phyloP scores from a whole-genome alignment of 2,329 filamentous ascomycete genomes.

The Colletotrichum tofieldiae region DNA sequence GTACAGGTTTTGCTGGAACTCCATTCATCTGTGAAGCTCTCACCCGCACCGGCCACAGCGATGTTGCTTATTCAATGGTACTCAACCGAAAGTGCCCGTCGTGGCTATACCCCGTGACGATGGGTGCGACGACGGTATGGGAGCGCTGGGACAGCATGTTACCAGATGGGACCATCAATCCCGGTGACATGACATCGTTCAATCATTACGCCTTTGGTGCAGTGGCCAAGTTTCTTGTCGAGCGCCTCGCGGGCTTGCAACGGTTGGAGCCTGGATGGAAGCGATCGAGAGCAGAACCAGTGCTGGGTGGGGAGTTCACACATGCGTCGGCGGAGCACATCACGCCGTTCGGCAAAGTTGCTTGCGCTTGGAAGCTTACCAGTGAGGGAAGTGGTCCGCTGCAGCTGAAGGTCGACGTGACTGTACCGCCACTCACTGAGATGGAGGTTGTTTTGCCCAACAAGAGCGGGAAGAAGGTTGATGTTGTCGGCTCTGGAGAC shows the following conservation, averaged over 20 bases:
- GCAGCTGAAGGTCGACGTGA: slow-evolving; percentile 26
- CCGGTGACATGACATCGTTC: slow-evolving; percentile 57
- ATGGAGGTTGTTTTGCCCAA: slow-evolving; percentile 38
- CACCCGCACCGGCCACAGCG: too few species aligned
- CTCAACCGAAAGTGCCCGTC: too few species aligned
- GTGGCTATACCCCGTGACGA: too few species aligned
- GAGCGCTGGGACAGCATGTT: too few species aligned
- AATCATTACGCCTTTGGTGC: slow-evolving; percentile 60
- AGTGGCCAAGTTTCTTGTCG: slow-evolving; percentile 56
- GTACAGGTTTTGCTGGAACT: too few species aligned
- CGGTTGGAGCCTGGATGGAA: slow-evolving; percentile 47
- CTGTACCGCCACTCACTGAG: neutral
- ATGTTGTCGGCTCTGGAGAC: slow-evolving; percentile 22
- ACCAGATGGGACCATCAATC: too few species aligned
- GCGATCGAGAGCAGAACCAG: slow-evolving; percentile 20
- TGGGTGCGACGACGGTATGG: too few species aligned
- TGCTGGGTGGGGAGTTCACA: slow-evolving; percentile 22
- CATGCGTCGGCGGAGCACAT: slow-evolving; percentile 19
- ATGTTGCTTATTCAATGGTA: too few species aligned
- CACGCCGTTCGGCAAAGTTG: slow-evolving; percentile 27
- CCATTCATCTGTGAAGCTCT: too few species aligned
- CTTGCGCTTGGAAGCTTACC: slow-evolving; percentile 18
- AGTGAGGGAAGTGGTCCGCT: neutral
- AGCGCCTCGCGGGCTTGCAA: slow-evolving; percentile 46
- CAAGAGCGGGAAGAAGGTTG: neutral